phyloP scores from a whole-genome alignment of 805 yeast genomes.

The Barnettozyma sucrosica region DNA sequence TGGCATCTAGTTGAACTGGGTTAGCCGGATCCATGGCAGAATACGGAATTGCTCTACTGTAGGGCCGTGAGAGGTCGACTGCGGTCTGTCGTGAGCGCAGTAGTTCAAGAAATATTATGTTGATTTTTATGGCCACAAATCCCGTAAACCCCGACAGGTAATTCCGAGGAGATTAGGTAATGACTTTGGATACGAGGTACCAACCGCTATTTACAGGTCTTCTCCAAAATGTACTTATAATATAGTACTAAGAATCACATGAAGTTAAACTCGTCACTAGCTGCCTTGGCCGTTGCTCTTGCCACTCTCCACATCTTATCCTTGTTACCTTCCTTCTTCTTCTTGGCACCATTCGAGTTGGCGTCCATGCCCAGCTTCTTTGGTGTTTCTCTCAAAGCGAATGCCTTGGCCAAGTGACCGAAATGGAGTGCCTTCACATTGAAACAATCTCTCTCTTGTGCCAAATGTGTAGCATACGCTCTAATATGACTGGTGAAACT shows the following conservation, averaged over 20 bases:
- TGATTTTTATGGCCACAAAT: background rate
- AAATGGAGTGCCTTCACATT: conserved; percentile 79
- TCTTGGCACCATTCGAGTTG: conserved; percentile 27
- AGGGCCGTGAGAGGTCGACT: too few relatives aligned
- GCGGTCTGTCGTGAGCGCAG: background rate
- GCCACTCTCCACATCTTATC: conserved; percentile 76
- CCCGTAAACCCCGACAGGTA: background rate
- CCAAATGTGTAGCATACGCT: conserved; percentile 92
- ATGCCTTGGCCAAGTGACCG: conserved; percentile 94
- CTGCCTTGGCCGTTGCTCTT: conserved; percentile 54
- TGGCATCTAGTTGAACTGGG: background rate
- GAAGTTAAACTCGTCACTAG: conserved; percentile 68
- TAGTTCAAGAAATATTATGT: background rate
- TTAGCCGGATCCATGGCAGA: background rate
- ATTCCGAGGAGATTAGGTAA: background rate
- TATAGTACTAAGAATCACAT: conserved; percentile 14
- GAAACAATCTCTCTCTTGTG: conserved; percentile 72
- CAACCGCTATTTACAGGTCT: too few relatives aligned
- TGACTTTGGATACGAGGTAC: background rate
- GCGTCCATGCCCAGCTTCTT: conserved; percentile 56
- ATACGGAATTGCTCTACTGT: too few relatives aligned
- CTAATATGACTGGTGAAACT: conserved; percentile 87
- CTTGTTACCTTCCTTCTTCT: conserved; percentile 59
- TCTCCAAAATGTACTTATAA: background rate
- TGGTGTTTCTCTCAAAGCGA: conserved; percentile 93